A percentile compares a stretch with the other conserved stretches of the same genome.
Conservation (phyloP, 1,284 basidiomycete species). For the Cutaneotrichosporon spelunceum region DNA sequence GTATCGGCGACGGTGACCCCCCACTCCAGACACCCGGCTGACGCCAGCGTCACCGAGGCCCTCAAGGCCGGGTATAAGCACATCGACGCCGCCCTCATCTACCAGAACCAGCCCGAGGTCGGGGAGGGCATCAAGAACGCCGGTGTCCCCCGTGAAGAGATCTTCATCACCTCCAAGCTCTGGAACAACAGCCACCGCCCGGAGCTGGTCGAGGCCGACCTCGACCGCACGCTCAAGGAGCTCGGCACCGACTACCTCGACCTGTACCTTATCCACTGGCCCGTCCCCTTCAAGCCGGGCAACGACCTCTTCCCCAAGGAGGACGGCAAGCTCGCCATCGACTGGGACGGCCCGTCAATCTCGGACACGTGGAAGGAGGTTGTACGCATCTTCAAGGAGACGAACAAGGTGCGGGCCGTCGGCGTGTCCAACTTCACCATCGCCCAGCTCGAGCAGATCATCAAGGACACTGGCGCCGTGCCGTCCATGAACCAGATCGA, state of each 20-base stretch:
- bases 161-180: slow-evolving; percentile 75
- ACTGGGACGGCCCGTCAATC: slow-evolving; percentile 32
- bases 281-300: slow-evolving; percentile 67
- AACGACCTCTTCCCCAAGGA: slow-evolving; percentile 58
- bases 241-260: slow-evolving; percentile 74
- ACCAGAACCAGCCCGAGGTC: slow-evolving; percentile 70
- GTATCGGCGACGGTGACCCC: not conserved
- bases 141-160: slow-evolving; percentile 73
- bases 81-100: slow-evolving; percentile 71
- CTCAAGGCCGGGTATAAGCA: slow-evolving; percentile 72
- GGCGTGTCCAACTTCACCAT: slow-evolving; percentile 77
- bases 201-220: slow-evolving; percentile 64
- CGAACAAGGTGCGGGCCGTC: slow-evolving; percentile 41
- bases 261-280: slow-evolving; percentile 84
- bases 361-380: slow-evolving; percentile 48
- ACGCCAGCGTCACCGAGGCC: slow-evolving; percentile 60
- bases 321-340: slow-evolving; percentile 28
- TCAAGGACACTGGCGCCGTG: slow-evolving; percentile 68
- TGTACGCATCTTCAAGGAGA: slow-evolving; percentile 42
- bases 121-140: slow-evolving; percentile 66
- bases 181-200: slow-evolving; percentile 40
- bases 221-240: slow-evolving; percentile 69
- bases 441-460: slow-evolving; percentile 65
- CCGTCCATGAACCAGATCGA: slow-evolving; percentile 82
- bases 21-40: no score